Evolutionary conservation across 2,329 filamentous ascomycete genomes (phyloP), one percentile per base, ranked within the genome.

Genomic region (Colletotrichum navitas): DNA sequence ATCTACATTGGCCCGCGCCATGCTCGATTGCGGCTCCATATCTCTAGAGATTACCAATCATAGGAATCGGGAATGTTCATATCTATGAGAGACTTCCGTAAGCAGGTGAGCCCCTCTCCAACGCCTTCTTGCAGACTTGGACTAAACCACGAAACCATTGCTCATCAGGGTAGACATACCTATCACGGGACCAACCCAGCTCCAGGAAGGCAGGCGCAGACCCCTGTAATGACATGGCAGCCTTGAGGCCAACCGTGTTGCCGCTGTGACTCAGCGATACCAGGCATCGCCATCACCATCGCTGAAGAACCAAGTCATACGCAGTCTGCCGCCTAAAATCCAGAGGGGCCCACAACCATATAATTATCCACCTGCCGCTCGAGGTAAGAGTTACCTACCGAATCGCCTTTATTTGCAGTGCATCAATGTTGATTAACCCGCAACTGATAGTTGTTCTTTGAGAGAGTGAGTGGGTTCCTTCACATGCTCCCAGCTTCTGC

Each of bases 401-500:
- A 21, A 52, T 10, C 32, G 5, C 24, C 16, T 10, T 12, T 29
- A 7, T 32, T 21, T 49, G 54, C 60, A 60, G 39, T 69, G 45
- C 59, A 60, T 41, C 59, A 16, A 29, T 24, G 21, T 39, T 41
- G 32, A 34, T n/a, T 34, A 26, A 18, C 8, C n/a, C 18, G 36
- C 36, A 63, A 26, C 36, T 55, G 36, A 43, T 43, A 39, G 54
- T 26, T 58, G 16, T 49, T 47, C 32, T 49, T 16, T 32, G 21
- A 63, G 43, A 60, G 58, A 59, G 52, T 58, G n/a, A 36, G 49
- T 68, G 64, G 64, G 45, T 64, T 69, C 65, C 54, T 47, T 72
- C 60, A 45, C 21, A 54, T 64, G 36, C 60, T 69, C 64, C 10
- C 29, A 41, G 43, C 58, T 45, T 68, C 67, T 67, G 47, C 54